Conservation (phyloP, 2,329 filamentous ascomycete species). For the Gaeumannomyces tritici region DNA sequence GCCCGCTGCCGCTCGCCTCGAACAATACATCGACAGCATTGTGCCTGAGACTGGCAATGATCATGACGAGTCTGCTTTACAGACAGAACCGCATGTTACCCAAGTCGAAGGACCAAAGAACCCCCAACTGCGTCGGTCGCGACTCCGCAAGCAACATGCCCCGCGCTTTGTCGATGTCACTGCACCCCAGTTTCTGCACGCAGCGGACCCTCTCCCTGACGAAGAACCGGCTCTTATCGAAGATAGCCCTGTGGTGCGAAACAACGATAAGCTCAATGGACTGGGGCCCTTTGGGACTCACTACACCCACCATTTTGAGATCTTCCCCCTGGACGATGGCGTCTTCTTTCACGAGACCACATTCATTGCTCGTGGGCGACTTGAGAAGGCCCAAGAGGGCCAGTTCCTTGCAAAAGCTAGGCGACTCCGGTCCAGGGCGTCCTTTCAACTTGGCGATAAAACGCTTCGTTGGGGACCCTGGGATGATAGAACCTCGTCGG, state of each 20-base stretch:
- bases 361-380: constrained; percentile 43
- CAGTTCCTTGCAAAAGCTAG: constrained; percentile 17
- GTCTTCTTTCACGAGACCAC: constrained; percentile 53
- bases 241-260: constrained; percentile 10
- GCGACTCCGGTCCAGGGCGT: constrained; percentile 20
- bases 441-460: constrained; percentile 38
- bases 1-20: constrained; percentile 22
- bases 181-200: constrained; percentile 42
- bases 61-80: background rate
- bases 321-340: constrained; percentile 45
- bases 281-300: constrained; percentile 51
- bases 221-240: constrained; percentile 13
- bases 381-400: constrained; percentile 28
- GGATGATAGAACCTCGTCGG: constrained; percentile 49
- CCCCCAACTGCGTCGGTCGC: constrained; percentile 13
- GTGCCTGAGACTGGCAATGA: background rate
- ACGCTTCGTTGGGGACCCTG: constrained; percentile 45
- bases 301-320: constrained; percentile 53
- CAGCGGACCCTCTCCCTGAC: constrained; percentile 38
- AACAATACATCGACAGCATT: constrained; percentile 17
- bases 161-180: constrained; percentile 37
- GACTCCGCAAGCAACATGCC: constrained; percentile 31
- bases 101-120: background rate
- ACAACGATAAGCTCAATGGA: constrained; percentile 34
- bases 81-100: background rate